Conservation (phyloP, 2,329 filamentous ascomycete species). For the Setomelanomma holmii region DNA sequence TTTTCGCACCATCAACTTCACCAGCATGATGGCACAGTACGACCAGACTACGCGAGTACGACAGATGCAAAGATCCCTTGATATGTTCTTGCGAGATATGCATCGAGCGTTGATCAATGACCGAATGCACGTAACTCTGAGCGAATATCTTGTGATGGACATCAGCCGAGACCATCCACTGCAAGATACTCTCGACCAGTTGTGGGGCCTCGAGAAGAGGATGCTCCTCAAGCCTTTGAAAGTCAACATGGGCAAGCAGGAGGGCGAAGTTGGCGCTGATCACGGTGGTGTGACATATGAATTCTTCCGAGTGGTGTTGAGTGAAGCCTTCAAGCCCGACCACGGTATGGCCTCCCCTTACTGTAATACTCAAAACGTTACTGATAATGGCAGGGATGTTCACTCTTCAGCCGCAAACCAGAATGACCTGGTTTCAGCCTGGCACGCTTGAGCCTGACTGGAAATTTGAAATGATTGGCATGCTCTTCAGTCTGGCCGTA, state of each 20-base stretch:
- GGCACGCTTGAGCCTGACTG: constrained; percentile 81
- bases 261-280: constrained; percentile 89
- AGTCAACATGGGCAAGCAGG: constrained; percentile 78
- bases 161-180: constrained; percentile 53
- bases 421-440: constrained; percentile 88
- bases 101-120: constrained; percentile 35
- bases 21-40: constrained; percentile 81
- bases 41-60: constrained; percentile 55
- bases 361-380: neutral
- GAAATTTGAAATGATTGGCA: constrained; percentile 88
- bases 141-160: constrained; percentile 53
- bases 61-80: constrained; percentile 36
- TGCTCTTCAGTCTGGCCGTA: constrained; percentile 86
- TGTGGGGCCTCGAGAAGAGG: constrained; percentile 84
- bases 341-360: constrained; percentile 61
- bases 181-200: constrained; percentile 72
- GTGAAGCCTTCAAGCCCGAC: constrained; percentile 77
- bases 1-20: constrained; percentile 88
- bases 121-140: constrained; percentile 44
- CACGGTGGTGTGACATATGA: constrained; percentile 96
- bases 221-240: constrained; percentile 88
- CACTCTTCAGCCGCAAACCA: constrained; percentile 75
- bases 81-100: constrained; percentile 29
- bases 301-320: constrained; percentile 86
- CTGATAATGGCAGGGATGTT: constrained; percentile 66